Percentiles rank a stretch among this genome's conserved stretches.
Conservation (phyloP, 352 stramenopile genomes). For the Globisporangium viniferum region DNA sequence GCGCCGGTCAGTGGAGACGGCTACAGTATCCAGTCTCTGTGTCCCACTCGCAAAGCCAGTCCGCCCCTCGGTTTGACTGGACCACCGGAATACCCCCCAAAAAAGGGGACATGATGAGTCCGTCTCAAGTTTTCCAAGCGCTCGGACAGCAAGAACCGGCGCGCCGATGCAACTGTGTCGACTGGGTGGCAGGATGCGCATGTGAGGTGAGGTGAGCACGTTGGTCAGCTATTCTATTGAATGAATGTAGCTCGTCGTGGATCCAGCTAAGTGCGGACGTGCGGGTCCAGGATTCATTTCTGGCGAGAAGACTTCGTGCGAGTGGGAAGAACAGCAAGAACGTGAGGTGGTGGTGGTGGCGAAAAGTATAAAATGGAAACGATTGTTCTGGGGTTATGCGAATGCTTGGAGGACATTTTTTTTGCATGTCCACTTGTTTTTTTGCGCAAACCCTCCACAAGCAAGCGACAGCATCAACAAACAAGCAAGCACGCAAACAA, state of each 20-base stretch:
- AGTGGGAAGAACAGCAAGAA: not conserved
- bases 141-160: not conserved
- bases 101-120: not conserved
- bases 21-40: not conserved
- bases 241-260: not conserved
- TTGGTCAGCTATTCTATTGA: not conserved
- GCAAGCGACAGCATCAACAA: not conserved
- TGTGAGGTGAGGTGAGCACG: not conserved
- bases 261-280: not conserved
- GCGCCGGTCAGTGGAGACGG: not conserved
- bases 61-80: not conserved
- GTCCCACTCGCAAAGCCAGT: not conserved
- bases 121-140: not conserved
- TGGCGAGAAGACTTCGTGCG: no score
- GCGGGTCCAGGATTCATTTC: not conserved
- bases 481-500: not conserved
- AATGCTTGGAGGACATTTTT: not conserved
- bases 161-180: not conserved
- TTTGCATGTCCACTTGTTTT: not conserved
- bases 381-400: not conserved
- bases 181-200: not conserved
- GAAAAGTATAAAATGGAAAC: not conserved
- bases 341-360: not conserved
- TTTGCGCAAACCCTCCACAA: not conserved
- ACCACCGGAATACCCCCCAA: not conserved